Conservation (phyloP, 805 yeast species). For the Candida vaughaniae region DNA sequence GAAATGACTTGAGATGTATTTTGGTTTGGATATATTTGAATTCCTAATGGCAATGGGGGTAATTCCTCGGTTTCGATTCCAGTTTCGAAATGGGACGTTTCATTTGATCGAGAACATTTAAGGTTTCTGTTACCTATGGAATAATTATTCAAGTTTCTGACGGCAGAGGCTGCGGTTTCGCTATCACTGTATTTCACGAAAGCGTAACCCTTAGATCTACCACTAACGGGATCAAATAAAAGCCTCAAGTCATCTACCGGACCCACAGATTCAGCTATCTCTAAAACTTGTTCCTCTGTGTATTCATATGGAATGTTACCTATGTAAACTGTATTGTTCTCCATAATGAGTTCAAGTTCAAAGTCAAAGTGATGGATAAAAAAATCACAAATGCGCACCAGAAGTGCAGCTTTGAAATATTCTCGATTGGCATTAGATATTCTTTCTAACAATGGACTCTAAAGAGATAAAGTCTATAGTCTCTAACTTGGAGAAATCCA, state of each 20-base stretch:
- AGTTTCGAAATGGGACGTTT: constrained; percentile 44
- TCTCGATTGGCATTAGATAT: too few species aligned
- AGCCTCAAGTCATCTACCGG: constrained; percentile 76
- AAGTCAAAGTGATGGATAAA: too few species aligned
- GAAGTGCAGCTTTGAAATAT: too few species aligned
- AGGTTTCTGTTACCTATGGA: constrained; percentile 60
- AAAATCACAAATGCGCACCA: too few species aligned
- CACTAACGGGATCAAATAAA: constrained; percentile 84
- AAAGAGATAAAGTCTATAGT: constrained; percentile 71
- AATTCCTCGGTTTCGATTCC: constrained; percentile 23
- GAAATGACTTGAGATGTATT: constrained; percentile 45
- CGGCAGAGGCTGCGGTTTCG: constrained; percentile 89
- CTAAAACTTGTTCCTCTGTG: constrained; percentile 90
- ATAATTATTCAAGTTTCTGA: constrained; percentile 80
- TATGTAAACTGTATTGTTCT: constrained; percentile 52
- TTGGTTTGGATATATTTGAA: constrained; percentile 40
- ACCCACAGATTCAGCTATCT: constrained; percentile 82
- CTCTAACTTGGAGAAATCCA: constrained; percentile 68
- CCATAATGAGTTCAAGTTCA: not conserved
- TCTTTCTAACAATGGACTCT: constrained; percentile 59
- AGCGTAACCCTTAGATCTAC: constrained; percentile 88
- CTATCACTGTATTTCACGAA: constrained; percentile 79
- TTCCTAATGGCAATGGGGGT: constrained; percentile 43
- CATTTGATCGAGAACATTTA: constrained; percentile 54
- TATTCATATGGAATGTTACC: constrained; percentile 92